These are phyloP conservation scores for Catunica adiposa DNA, from an alignment of 2,329 filamentous ascomycete genomes.

Conservation along the genomic window DNA sequence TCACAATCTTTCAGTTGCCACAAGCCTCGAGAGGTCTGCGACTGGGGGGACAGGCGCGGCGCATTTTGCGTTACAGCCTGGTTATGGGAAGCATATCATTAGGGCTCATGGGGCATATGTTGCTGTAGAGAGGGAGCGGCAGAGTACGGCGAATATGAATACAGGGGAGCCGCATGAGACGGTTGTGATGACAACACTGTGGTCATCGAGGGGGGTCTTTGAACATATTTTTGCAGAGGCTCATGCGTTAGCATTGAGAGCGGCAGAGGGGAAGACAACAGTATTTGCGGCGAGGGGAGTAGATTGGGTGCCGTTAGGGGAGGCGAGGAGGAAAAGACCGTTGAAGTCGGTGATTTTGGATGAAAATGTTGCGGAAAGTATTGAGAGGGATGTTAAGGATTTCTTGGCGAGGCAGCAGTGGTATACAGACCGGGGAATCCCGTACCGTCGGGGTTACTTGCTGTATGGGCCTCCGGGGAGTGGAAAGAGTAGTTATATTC, in stretches of 20 bases:
- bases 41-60: slow-evolving; percentile 48
- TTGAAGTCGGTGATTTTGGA: slow-evolving; percentile 78
- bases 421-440: slow-evolving; percentile 91
- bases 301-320: slow-evolving; percentile 72
- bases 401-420: slow-evolving; percentile 66
- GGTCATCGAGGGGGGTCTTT: slow-evolving; percentile 76
- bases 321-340: slow-evolving; percentile 71
- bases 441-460: slow-evolving; percentile 77
- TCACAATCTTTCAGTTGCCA: slow-evolving; percentile 42
- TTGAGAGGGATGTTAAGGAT: slow-evolving; percentile 66
- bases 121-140: slow-evolving; percentile 70
- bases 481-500: slow-evolving; percentile 91
- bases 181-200: slow-evolving; percentile 78
- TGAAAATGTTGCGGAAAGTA: slow-evolving; percentile 62
- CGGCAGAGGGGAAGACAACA: slow-evolving; percentile 79
- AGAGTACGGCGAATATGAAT: slow-evolving; percentile 61
- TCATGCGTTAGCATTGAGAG: slow-evolving; percentile 59
- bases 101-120: slow-evolving; percentile 80
- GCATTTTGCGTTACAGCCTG: slow-evolving; percentile 76
- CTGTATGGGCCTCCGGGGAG: slow-evolving; percentile 80
- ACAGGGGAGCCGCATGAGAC: slow-evolving; percentile 90
- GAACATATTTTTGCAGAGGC: slow-evolving; percentile 81
- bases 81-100: slow-evolving; percentile 75
- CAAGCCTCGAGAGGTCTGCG: slow-evolving; percentile 30
- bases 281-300: slow-evolving; percentile 77